A percentile compares a stretch with the other conserved stretches of the same genome.
These are phyloP conservation scores for Colletotrichum gigasporum DNA, from an alignment of 2,329 filamentous ascomycete species.

Conservation along the genomic window DNA sequence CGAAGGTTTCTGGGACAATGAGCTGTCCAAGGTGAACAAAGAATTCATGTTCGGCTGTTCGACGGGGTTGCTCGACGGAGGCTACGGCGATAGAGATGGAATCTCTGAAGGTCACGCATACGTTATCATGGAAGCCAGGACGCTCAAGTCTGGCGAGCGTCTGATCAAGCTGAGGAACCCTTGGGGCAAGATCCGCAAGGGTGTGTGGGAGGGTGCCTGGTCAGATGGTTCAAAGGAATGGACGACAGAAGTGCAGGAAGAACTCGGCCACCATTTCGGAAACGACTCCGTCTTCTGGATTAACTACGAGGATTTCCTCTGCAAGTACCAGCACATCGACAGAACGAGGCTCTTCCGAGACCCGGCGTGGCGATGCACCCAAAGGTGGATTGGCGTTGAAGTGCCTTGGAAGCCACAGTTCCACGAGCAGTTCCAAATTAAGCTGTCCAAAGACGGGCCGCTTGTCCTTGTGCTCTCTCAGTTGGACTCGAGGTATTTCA, in stretches of 20 bases:
- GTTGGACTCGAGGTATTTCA: constrained; percentile 70
- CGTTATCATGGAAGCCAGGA: constrained; percentile 67
- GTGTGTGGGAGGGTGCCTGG: constrained; percentile 69
- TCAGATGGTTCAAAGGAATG: constrained; percentile 70
- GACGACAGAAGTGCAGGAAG: constrained; percentile 65
- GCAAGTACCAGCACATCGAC: constrained; percentile 70
- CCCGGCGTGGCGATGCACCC: constrained; percentile 64
- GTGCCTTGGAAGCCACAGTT: constrained; percentile 71
- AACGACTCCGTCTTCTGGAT: constrained; percentile 74
- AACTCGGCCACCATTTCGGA: constrained; percentile 68
- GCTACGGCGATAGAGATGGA: constrained; percentile 68
- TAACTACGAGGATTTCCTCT: constrained; percentile 68
- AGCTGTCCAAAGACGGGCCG: constrained; percentile 63
- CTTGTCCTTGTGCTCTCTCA: constrained; percentile 69
- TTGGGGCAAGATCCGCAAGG: constrained; percentile 67
- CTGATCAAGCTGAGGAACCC: constrained; percentile 69
- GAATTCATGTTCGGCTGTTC: constrained; percentile 82
- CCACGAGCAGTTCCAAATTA: constrained; percentile 69
- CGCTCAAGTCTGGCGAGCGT: constrained; percentile 60
- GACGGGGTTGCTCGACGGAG: constrained; percentile 69
- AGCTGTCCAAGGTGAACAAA: constrained; percentile 81
- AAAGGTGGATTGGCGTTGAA: constrained; percentile 69
- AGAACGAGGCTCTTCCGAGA: constrained; percentile 70
- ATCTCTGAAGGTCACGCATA: constrained; percentile 69
- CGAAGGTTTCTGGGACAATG: constrained; percentile 84